Base-by-base conservation (phyloP, 352 stramenopile genomes). In the Phytophthora multivora region DNA sequence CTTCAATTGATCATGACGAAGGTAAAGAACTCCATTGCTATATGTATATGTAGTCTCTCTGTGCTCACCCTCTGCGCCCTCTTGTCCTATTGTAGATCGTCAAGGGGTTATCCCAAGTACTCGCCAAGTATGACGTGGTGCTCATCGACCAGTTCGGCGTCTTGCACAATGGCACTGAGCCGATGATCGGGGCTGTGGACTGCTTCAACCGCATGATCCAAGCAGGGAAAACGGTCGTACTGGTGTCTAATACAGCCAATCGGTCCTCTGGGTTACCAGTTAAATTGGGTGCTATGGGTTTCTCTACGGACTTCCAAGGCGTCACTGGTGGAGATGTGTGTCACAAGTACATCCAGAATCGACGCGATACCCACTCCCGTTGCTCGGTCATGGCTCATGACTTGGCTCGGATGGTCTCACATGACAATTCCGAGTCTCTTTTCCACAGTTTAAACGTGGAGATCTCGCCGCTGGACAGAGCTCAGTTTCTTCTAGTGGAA, bases 141-240 rank as follows among this genome's bases (percentile, higher is more conserved):
- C 80, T 98, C 51, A 71, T 97, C 18, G 91, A 98, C 75, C 90
- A 98, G 77, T 98, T 88, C 54, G 91, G 91, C 45, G 91, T 98
- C 13, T 71, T 98, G 51, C 91, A 98, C 75, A 96, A 98, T 77
- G 90, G 89, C 49, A 78, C 75, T 1, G 30, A 73, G 23, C 69
- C 75, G 16, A 83, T 97, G 49, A 61, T 76, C 10, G 83, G 82
- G 38, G 83, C 88, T 9, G 66, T 84, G 11, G 73, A 86, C 26
- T 88, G 72, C 30, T 88, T 97, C 30, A 65, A 82, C 35, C 28
- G 58, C 11, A 71, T 97, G 41, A n/a, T 81, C 5, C 35, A 64
- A 11, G 53, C 65, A 11, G 64, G 70, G 21, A 97, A 97, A 66
- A 83, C 77, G 51, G 74, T 96, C 18, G 77, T 97, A 41, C 80